Base-by-base conservation (phyloP, 805 yeast genomes). In the Tetrapisispora fleetii region DNA sequence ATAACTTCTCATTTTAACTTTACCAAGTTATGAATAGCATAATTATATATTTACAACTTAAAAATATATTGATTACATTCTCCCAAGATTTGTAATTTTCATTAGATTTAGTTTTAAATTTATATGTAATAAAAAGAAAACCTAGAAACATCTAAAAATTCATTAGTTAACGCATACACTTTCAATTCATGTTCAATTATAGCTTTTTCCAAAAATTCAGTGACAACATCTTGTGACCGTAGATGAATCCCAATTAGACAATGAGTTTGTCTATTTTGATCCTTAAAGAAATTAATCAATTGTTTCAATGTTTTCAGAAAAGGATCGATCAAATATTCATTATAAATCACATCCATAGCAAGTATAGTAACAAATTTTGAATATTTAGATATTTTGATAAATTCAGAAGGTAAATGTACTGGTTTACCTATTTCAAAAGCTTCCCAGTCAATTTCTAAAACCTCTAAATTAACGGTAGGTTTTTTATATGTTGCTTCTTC, bases 21-120 rank as follows among this genome's bases (percentile, higher is more conserved):
- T 19, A 22, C 13, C 16, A 30, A 19, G 30, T 38, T 21, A 38
- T 38, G 22, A 38, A 38, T 85, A 79, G 67, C 45, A 42, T 40
- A 40, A 27, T 40, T 42, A n/a, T 32, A 42, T 42, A 42, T 24
- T 21, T 24, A 38, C 10, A 41, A 41, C 14, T 88, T 88, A 41
- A 88, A 68, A 48, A 88, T 64, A 58, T 86, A 70, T 62, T 88
- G 38, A 36, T 18, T 36, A 36, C 19, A 16, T 36, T 16, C 6
- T 36, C n/a, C n/a, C 95, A 56, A 88, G 84, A 18, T 87, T 91
- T 45, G 95, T 84, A 1, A 87, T 87, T 58, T 85, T 88, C n/a
- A 24, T 16, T 27, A 24, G 13, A 24, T 22, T 22, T 39, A 9
- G 16, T 27, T 22, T 24, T 11, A 19, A 4, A 11, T 28, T 35